Evolutionary conservation across 257 asterid genomes (phyloP), one percentile per base, ranked within the genome.

Genomic region (Solanum clarkiae): DNA sequence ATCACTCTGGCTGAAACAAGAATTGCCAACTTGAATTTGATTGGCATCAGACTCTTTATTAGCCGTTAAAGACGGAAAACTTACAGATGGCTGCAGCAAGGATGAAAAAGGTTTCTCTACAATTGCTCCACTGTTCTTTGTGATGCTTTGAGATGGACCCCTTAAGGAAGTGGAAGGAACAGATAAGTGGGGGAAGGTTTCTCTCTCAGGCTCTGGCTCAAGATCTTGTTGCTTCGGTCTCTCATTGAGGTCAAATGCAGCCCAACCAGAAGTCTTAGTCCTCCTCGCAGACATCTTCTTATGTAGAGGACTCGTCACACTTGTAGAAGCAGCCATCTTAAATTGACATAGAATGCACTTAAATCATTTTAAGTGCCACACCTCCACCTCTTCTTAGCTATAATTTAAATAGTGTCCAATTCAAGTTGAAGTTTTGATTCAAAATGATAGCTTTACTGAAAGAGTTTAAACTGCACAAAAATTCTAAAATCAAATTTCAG

Each of bases 231-330:
- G 90, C 86, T 89, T 90, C 85, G 88, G 89, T 49, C 89, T 90
- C 80, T 94, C 94, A 85, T 92, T 87, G 54, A 88, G 94, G 89
- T 93, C 97, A 90, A 96, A 96, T 63, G 92, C 95, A 62, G 92
- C 92, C 99, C 98, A 96, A 83, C 99, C 99, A 13, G 93, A 88
- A n/a, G 89, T 87, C 65, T 89, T 90, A 86, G 87, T 89, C 90
- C 88, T 91, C 86, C 86, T 84, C 90, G 71, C 83, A 42, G 89
- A 87, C 84, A 65, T 91, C 80, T 86, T 87, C 57, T 59, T 87
- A 44, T 63, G 84, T 80, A 32, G 54, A 85, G 88, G 70, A 42
- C 84, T 72, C 44, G 63, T 84, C 81, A 87, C 91, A 83, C 91
- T 87, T 8, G 87, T 69, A 84, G 88, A 85, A 42, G 86, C 82